Evolutionary conservation across 1,284 basidiomycete species (phyloP).

Genomic region (Ustilago lituana): DNA sequence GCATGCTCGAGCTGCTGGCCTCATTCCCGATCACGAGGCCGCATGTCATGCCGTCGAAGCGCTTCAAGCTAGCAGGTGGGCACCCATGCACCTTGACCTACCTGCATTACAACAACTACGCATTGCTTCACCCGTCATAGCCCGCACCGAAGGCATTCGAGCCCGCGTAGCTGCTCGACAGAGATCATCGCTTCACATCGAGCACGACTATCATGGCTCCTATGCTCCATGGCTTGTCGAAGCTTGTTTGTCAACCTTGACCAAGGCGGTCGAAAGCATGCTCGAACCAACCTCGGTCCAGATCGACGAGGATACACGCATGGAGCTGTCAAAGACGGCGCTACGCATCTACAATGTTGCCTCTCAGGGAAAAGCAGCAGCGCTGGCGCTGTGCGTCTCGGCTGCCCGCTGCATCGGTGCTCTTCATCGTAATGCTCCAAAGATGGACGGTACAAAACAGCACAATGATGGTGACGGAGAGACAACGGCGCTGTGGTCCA

Average conservation of each 20-base stretch:
- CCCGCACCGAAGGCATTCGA: slow-evolving; percentile 25
- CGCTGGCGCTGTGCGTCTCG: slow-evolving; percentile 31
- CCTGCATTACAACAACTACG: slow-evolving; percentile 11
- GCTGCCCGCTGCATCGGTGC: slow-evolving; percentile 26
- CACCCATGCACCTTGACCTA: slow-evolving; percentile 24
- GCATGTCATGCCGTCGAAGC: slow-evolving; percentile 24
- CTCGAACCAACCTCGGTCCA: background rate
- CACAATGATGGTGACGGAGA: slow-evolving; percentile 14
- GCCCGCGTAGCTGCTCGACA: slow-evolving; percentile 23
- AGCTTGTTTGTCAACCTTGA: slow-evolving; percentile 20
- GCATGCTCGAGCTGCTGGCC: slow-evolving; percentile 3
- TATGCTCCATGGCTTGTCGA: slow-evolving; percentile 37
- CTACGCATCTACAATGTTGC: slow-evolving; percentile 33
- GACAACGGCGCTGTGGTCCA: slow-evolving; percentile 18
- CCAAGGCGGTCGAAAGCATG: background rate
- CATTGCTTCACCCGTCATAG: background rate
- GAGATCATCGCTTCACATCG: slow-evolving; percentile 6
- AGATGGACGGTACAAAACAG: background rate
- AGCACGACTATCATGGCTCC: slow-evolving; percentile 19
- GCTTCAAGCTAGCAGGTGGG: slow-evolving; percentile 32
- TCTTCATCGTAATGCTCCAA: slow-evolving; percentile 1
- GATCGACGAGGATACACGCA: background rate
- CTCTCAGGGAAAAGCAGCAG: slow-evolving; percentile 24
- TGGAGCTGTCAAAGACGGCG: slow-evolving; percentile 6
- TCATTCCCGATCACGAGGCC: slow-evolving; percentile 16